Percentiles rank a stretch among this genome's conserved stretches.
Evolutionary conservation across 768 basidiomycete species (phyloP).

Genomic region (Leccinum fibrillosum): DNA sequence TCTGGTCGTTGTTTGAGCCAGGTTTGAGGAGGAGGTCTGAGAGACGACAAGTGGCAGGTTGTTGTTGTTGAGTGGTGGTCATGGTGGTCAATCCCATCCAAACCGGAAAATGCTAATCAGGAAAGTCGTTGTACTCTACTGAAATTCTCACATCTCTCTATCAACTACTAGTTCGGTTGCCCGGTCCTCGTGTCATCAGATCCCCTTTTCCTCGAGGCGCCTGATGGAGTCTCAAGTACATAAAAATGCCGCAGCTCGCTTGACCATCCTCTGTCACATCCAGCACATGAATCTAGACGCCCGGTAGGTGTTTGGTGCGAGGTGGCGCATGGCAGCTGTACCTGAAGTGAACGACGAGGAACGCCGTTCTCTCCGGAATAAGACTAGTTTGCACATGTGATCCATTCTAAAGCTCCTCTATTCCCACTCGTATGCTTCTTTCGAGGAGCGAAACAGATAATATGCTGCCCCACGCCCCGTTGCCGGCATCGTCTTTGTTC

Average conservation of each 20-base stretch:
- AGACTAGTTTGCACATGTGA: background rate
- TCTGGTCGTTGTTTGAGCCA: conserved; percentile 32
- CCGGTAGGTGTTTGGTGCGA: too few relatives aligned
- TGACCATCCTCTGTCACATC: too few relatives aligned
- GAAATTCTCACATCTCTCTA: background rate
- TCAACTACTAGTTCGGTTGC: background rate
- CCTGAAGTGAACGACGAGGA: too few relatives aligned
- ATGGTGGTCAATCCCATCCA: background rate
- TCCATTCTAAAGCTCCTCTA: background rate
- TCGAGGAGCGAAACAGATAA: too few relatives aligned
- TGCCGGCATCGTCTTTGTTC: too few relatives aligned
- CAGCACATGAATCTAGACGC: too few relatives aligned
- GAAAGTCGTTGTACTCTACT: conserved; percentile 9
- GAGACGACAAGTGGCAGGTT: background rate
- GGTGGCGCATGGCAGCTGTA: too few relatives aligned
- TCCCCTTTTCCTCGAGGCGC: background rate
- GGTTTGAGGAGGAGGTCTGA: conserved; percentile 1
- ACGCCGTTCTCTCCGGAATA: background rate
- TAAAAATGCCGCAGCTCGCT: background rate
- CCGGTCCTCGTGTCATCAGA: background rate
- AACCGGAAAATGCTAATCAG: conserved; percentile 6
- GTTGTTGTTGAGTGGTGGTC: background rate
- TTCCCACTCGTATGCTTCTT: background rate
- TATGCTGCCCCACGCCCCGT: too few relatives aligned
- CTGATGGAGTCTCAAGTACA: background rate